Evolutionary conservation across 306 rosid species (phyloP).

Genomic region (Pterocarpus macrocarpus): DNA sequence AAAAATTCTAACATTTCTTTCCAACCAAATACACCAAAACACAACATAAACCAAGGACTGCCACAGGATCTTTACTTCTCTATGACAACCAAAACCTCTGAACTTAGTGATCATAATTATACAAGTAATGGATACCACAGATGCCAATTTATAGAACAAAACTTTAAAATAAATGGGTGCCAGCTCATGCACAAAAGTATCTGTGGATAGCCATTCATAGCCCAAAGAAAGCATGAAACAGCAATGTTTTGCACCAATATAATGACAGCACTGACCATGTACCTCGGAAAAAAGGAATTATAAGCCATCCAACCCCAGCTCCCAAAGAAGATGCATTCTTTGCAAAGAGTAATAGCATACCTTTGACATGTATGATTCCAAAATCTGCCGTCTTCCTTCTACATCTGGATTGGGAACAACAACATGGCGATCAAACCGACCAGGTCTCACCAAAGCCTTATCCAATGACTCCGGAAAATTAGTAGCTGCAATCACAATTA

Average conservation of each 20-base stretch:
- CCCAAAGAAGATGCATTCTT: neutral
- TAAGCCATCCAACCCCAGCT: conserved; percentile 13
- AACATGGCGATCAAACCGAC: conserved; percentile 92
- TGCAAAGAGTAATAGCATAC: conserved; percentile 47
- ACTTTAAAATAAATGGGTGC: neutral
- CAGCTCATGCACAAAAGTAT: neutral
- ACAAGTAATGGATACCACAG: conserved; percentile 9
- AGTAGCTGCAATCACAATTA: conserved; percentile 95
- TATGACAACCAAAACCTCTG: too few species aligned
- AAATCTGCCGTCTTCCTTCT: conserved; percentile 93
- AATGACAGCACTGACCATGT: neutral
- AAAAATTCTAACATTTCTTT: too few species aligned
- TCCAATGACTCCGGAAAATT: conserved; percentile 92
- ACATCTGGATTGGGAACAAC: conserved; percentile 96
- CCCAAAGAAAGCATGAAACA: neutral
- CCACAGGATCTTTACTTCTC: too few species aligned
- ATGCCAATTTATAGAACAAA: neutral
- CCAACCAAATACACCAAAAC: too few species aligned
- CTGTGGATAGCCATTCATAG: neutral
- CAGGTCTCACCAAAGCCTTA: conserved; percentile 96
- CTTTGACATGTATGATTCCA: conserved; percentile 91
- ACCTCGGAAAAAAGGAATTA: neutral
- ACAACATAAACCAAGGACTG: too few species aligned
- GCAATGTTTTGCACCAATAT: neutral
- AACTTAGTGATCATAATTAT: too few species aligned